phyloP scores from a whole-genome alignment of 768 basidiomycete species.

The Pleurotus tuber-regium region DNA sequence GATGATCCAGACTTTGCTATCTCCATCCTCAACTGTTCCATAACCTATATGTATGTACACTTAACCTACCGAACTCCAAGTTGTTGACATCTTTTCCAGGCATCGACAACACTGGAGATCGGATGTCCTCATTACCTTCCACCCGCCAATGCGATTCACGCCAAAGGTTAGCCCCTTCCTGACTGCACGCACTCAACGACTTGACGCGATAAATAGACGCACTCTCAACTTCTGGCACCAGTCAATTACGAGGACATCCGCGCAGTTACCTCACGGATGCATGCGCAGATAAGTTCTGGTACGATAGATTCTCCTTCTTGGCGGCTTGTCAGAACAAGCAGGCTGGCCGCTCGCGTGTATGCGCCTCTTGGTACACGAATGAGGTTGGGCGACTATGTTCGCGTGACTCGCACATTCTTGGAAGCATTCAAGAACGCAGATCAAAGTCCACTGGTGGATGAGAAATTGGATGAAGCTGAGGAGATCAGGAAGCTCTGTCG shows the following conservation, averaged over 20 bases:
- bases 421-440: constrained; percentile 64
- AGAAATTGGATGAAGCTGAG: constrained; percentile 14
- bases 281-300: constrained; percentile 68
- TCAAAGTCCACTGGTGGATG: constrained; percentile 14
- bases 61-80: too few species aligned
- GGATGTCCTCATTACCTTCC: constrained; percentile 83
- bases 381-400: constrained; percentile 81
- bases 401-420: constrained; percentile 70
- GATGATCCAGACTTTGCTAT: constrained; percentile 70
- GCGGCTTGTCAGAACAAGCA: constrained; percentile 71
- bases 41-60: constrained; percentile 70
- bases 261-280: constrained; percentile 55
- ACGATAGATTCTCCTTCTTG: constrained; percentile 86
- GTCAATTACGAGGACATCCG: constrained; percentile 62
- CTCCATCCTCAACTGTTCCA: constrained; percentile 71
- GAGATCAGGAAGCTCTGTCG: constrained; percentile 34
- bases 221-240: constrained; percentile 70
- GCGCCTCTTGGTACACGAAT: constrained; percentile 86
- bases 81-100: constrained; percentile 3
- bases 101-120: constrained; percentile 71
- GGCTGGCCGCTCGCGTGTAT: constrained; percentile 78
- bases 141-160: constrained; percentile 63
- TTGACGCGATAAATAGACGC: constrained; percentile 38
- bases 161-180: constrained; percentile 44
- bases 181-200: constrained; percentile 6